These are phyloP conservation scores for Leptoxyphium fumago DNA, from an alignment of 2,329 filamentous ascomycete genomes.

Conservation along the genomic window DNA sequence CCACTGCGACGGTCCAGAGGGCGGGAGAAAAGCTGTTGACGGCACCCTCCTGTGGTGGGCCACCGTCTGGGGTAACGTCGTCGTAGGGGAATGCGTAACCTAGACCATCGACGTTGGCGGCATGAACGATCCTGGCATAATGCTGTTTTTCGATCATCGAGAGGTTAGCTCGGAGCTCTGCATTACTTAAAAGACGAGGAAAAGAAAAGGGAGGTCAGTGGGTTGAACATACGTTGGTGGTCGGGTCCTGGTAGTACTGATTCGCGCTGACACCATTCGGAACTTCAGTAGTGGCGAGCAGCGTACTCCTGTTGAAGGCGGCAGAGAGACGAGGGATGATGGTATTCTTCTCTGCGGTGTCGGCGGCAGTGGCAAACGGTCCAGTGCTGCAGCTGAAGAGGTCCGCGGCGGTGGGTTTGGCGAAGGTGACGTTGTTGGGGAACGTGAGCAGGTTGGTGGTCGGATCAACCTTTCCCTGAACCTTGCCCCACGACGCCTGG, in stretches of 20 bases:
- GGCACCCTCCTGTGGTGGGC: constrained; percentile 23
- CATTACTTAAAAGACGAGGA: constrained; percentile 13
- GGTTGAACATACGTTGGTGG: constrained; percentile 16
- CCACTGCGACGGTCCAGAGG: constrained; percentile 15
- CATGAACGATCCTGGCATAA: constrained; percentile 20
- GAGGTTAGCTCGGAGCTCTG: constrained; percentile 2
- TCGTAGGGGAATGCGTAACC: constrained; percentile 57
- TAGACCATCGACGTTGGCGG: constrained; percentile 38
- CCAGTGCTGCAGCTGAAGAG: constrained; percentile 54
- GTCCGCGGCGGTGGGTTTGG: constrained; percentile 43
- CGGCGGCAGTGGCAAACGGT: constrained; percentile 37
- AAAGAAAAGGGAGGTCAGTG: constrained; percentile 11
- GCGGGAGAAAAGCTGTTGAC: constrained; percentile 16
- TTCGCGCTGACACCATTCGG: constrained; percentile 18
- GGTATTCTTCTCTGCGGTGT: constrained; percentile 32
- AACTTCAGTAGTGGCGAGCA: constrained; percentile 33
- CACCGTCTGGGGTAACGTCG: constrained; percentile 46
- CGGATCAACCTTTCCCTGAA: constrained; percentile 20
- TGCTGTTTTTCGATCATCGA: constrained; percentile 8
- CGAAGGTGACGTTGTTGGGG: constrained; percentile 36
- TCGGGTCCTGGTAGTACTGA: constrained; percentile 16
- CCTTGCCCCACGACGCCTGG: constrained; percentile 40
- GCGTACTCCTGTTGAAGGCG: constrained; percentile 58
- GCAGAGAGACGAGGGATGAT: constrained; percentile 62
- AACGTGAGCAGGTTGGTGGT: constrained; percentile 31